phyloP scores from a whole-genome alignment of 2,329 filamentous ascomycete genomes.

The Arthrobotrys iridis region DNA sequence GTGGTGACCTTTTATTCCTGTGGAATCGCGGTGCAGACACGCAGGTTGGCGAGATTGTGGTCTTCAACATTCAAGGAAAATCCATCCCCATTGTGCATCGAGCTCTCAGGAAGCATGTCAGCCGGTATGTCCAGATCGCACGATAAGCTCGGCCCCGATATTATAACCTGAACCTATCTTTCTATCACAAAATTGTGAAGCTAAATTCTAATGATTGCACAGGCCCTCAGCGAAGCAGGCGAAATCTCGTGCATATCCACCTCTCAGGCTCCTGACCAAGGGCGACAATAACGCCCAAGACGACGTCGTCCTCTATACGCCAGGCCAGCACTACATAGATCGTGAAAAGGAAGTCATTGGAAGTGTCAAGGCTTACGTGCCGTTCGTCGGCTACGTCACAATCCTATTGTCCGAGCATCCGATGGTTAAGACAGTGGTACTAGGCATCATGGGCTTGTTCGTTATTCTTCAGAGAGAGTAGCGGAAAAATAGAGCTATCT shows the following conservation, averaged over 20 bases:
- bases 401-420: slow-evolving; percentile 95
- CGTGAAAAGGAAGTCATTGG: slow-evolving; percentile 87
- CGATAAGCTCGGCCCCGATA: background rate
- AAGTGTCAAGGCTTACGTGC: slow-evolving; percentile 89
- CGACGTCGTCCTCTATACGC: slow-evolving; percentile 89
- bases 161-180: background rate
- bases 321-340: slow-evolving; percentile 84
- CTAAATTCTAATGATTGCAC: slow-evolving; percentile 12
- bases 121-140: slow-evolving; percentile 64
- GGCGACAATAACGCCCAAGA: slow-evolving; percentile 96
- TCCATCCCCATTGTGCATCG: slow-evolving; percentile 98
- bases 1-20: slow-evolving; percentile 78
- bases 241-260: slow-evolving; percentile 61
- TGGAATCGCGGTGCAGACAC: slow-evolving; percentile 76
- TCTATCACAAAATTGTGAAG: background rate
- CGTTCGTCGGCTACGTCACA: slow-evolving; percentile 95
- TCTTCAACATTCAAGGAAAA: slow-evolving; percentile 88
- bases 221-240: slow-evolving; percentile 56
- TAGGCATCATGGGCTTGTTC: slow-evolving; percentile 93
- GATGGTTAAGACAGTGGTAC: slow-evolving; percentile 94
- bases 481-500: slow-evolving; percentile 49
- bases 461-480: slow-evolving; percentile 92
- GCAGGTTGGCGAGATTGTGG: slow-evolving; percentile 77
- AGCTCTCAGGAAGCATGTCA: slow-evolving; percentile 77
- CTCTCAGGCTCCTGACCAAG: slow-evolving; percentile 83